Conservation (phyloP, 768 basidiomycete genomes). For the Mycena belliarum region DNA sequence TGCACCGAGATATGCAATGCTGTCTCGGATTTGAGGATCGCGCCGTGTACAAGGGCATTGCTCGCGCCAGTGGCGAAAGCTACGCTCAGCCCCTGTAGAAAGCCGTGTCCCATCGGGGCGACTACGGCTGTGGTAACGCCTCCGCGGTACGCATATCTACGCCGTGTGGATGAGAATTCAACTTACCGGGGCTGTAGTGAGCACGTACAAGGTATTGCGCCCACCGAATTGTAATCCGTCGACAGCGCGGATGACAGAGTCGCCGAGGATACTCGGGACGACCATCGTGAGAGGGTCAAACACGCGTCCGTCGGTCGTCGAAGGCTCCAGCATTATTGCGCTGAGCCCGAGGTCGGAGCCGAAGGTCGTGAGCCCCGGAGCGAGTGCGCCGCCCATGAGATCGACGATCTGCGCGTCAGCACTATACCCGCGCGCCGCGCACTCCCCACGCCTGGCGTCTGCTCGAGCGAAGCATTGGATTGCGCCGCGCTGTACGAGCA, state of each 20-base stretch:
- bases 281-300: conserved; percentile 46
- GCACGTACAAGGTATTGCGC: conserved; percentile 50
- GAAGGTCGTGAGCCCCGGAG: conserved; percentile 63
- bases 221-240: conserved; percentile 62
- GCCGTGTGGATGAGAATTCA: too few relatives aligned
- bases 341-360: conserved; percentile 66
- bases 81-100: conserved; percentile 66
- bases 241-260: conserved; percentile 55
- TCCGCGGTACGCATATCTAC: conserved; percentile 72
- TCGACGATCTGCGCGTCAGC: conserved; percentile 39
- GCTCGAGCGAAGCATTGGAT: not conserved
- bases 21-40: conserved; percentile 65
- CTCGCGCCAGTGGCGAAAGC: conserved; percentile 62
- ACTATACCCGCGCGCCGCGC: not conserved
- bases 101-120: conserved; percentile 56
- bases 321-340: conserved; percentile 65
- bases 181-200: not conserved
- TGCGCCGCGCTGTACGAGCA: not conserved
- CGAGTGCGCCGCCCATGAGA: conserved; percentile 63
- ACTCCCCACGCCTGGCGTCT: too few relatives aligned
- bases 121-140: conserved; percentile 75
- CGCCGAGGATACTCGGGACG: conserved; percentile 36
- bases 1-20: conserved; percentile 63
- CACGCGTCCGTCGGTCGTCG: conserved; percentile 66
- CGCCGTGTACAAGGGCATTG: conserved; percentile 59